Percentiles rank a stretch among this genome's conserved stretches.
phyloP scores from a whole-genome alignment of 1,284 basidiomycete species.

The Marasmius oreades region DNA sequence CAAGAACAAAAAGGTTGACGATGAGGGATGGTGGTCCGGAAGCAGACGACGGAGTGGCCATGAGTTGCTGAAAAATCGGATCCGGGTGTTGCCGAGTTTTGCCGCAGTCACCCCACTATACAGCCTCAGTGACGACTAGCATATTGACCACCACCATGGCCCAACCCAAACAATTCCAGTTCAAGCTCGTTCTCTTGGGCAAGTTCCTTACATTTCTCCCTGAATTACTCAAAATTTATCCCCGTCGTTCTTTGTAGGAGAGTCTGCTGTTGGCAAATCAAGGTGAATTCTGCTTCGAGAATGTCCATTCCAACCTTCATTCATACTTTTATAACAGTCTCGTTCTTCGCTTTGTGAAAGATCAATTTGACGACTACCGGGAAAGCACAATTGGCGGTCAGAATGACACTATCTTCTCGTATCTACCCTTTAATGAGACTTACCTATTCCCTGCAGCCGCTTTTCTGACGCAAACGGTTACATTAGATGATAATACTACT shows the following conservation, averaged over 20 bases:
- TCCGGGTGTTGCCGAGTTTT: conserved; percentile 12
- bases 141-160: conserved; percentile 35
- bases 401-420: conserved; percentile 10
- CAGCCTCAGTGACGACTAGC: conserved; percentile 8
- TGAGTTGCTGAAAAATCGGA: conserved; percentile 14
- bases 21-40: conserved; percentile 23
- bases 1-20: conserved; percentile 17
- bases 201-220: conserved; percentile 17
- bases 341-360: conserved; percentile 93
- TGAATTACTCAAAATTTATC: too few relatives aligned
- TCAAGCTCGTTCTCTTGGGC: conserved; percentile 93
- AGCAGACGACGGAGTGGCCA: not conserved
- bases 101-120: conserved; percentile 10
- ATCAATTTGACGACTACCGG: conserved; percentile 97
- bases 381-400: conserved; percentile 85
- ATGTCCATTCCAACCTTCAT: conserved; percentile 5
- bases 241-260: conserved; percentile 50
- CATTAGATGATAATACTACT: conserved; percentile 83
- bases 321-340: conserved; percentile 50
- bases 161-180: conserved; percentile 77
- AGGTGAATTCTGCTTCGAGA: conserved; percentile 44
- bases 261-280: conserved; percentile 97
- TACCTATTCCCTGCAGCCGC: conserved; percentile 56
- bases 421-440: not conserved
- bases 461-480: conserved; percentile 94